Conservation (phyloP, 2,329 filamentous ascomycete species). For the Neofusicoccum umdonicola region DNA sequence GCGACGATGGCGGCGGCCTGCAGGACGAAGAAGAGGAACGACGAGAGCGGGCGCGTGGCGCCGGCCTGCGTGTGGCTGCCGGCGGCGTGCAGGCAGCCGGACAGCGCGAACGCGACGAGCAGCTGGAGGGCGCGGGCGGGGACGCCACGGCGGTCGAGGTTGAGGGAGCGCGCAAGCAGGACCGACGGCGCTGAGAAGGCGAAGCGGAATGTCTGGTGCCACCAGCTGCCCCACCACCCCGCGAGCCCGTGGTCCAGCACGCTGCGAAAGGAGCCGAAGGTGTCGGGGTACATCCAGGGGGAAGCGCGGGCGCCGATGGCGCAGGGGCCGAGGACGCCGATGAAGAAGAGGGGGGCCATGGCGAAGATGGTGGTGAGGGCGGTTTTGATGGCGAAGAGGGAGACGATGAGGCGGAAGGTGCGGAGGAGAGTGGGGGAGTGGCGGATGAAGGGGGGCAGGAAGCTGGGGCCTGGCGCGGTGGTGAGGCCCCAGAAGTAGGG, state of each 20-base stretch:
- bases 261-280: conserved; percentile 52
- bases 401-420: conserved; percentile 57
- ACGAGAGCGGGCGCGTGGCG: conserved; percentile 52
- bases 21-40: conserved; percentile 68
- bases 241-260: conserved; percentile 69
- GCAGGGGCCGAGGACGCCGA: conserved; percentile 57
- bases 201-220: conserved; percentile 87
- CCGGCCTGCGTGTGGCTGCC: conserved; percentile 69
- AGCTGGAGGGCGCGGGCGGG: conserved; percentile 42
- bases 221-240: conserved; percentile 82
- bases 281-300: conserved; percentile 61
- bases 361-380: conserved; percentile 63
- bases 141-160: conserved; percentile 32
- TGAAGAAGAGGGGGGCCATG: conserved; percentile 60
- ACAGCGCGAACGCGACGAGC: conserved; percentile 62
- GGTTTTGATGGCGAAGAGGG: conserved; percentile 55
- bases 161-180: conserved; percentile 41
- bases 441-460: conserved; percentile 40
- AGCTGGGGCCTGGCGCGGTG: conserved; percentile 42
- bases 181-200: conserved; percentile 63
- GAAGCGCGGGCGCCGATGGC: conserved; percentile 60
- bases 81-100: conserved; percentile 66
- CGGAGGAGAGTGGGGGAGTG: conserved; percentile 49
- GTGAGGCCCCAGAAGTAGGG: conserved; percentile 67
- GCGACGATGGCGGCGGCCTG: conserved; percentile 65